Conservation (phyloP, 805 yeast genomes). For the Isabelozyma pseudorhagii region DNA sequence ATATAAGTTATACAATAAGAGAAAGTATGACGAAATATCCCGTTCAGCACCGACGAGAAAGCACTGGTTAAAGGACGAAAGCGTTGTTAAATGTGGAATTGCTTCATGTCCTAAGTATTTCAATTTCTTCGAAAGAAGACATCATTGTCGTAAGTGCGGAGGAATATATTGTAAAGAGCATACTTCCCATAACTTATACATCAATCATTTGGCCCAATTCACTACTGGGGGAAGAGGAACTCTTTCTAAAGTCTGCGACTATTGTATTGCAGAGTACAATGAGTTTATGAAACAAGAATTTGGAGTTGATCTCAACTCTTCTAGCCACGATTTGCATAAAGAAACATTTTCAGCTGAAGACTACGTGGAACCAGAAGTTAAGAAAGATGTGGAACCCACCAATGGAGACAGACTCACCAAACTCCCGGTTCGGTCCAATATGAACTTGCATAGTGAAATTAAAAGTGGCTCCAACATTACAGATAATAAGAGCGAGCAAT, state of each 20-base stretch:
- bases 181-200: constrained; percentile 52
- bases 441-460: background rate
- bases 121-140: constrained; percentile 75
- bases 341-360: background rate
- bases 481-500: constrained; percentile 34
- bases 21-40: constrained; percentile 24
- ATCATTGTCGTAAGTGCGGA: constrained; percentile 85
- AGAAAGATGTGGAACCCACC: background rate
- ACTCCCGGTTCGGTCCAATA: background rate
- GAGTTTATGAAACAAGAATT: constrained; percentile 42
- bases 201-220: constrained; percentile 58
- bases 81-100: constrained; percentile 59
- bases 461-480: background rate
- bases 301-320: constrained; percentile 20
- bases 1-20: constrained; percentile 5
- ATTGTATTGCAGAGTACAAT: constrained; percentile 62
- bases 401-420: constrained; percentile 6
- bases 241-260: constrained; percentile 66
- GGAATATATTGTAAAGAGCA: constrained; percentile 75
- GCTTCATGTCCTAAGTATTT: constrained; percentile 58
- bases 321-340: background rate
- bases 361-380: background rate
- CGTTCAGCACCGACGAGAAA: constrained; percentile 49
- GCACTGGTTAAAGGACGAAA: constrained; percentile 75
- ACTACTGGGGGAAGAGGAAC: constrained; percentile 67